A percentile compares a stretch with the other conserved stretches of the same genome.
Evolutionary conservation across 768 basidiomycete species (phyloP).

Genomic region (Coprinellus micaceus): DNA sequence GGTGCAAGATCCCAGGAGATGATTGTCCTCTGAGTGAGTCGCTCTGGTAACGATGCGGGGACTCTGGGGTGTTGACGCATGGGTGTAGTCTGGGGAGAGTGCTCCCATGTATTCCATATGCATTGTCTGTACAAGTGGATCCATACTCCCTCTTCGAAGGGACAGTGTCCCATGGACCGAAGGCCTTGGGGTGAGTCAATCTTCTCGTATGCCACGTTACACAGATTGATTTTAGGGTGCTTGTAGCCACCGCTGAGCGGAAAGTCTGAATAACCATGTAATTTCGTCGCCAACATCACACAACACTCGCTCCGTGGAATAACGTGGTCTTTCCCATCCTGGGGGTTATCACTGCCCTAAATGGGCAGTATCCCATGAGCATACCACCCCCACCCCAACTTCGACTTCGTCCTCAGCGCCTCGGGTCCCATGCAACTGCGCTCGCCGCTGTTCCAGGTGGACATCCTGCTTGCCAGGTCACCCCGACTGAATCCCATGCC

Average conservation of each 20-base stretch:
- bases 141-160: conserved; percentile 81
- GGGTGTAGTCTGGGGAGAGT: conserved; percentile 91
- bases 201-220: neutral
- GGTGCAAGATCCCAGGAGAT: conserved; percentile 95
- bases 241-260: conserved; percentile 13
- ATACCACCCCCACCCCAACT: too few relatives aligned
- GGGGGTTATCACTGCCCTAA: too few relatives aligned
- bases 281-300: too few relatives aligned
- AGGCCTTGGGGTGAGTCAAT: conserved; percentile 77
- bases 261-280: conserved; percentile 10
- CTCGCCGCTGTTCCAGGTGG: too few relatives aligned
- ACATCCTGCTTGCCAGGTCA: too few relatives aligned
- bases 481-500: too few relatives aligned
- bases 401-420: too few relatives aligned
- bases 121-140: conserved; percentile 98
- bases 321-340: too few relatives aligned
- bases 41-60: neutral
- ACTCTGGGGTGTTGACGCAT: neutral
- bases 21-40: conserved; percentile 35
- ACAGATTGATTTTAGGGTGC: neutral
- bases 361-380: too few relatives aligned
- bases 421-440: too few relatives aligned
- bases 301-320: too few relatives aligned
- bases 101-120: conserved; percentile 97
- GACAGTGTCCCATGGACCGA: conserved; percentile 98